Evolutionary conservation across 768 basidiomycete genomes (phyloP), one percentile per base, ranked within the genome.

Genomic region (Lentinus brumalis): DNA sequence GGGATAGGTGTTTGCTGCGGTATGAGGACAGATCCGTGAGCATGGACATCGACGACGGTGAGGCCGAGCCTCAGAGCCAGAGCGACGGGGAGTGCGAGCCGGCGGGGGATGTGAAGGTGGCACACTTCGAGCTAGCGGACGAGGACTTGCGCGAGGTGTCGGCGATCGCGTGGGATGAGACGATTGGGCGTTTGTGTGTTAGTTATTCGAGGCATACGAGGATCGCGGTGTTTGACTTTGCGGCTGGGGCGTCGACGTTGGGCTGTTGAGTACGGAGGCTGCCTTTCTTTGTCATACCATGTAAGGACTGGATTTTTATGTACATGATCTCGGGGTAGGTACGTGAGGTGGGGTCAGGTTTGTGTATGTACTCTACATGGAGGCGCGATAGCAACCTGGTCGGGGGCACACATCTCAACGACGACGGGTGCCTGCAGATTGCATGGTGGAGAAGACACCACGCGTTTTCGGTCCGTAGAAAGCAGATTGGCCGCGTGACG

Each of bases 141-240:
- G 21, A 57, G 64, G 61, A 56, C 53, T 30, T 59, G 60, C 15
- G 21, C 1, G 50, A 79, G 5, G 67, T 86, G 42, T 73, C 74
- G 21, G 77, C 82, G 14, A 79, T 88, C 41, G 76, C 83, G 7
- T 90, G 85, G 84, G 88, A 90, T 62, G 87, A 89, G 68, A 75
- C 78, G 30, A 84, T 82, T 15, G 87, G 86, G 5, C 77, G 86
- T 38, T 75, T 88, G 16, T 84, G 83, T 67, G 71, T 87, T 10
- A 80, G 81, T 50, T 74, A 78, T 15, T 50, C 60, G 9, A 26
- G 26, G 35, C n/a, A 32, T 9, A 46, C 60, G 11, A 30, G 26
- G 50, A 39, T 61, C 29, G 60, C 42, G 15, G 60, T 61, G 3
- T 57, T 52, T 32, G 60, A 61, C 50, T 61, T 61, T 53, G 60